phyloP scores from a whole-genome alignment of 202 grass and related monocot species.

The Tripidium arundinaceum region DNA sequence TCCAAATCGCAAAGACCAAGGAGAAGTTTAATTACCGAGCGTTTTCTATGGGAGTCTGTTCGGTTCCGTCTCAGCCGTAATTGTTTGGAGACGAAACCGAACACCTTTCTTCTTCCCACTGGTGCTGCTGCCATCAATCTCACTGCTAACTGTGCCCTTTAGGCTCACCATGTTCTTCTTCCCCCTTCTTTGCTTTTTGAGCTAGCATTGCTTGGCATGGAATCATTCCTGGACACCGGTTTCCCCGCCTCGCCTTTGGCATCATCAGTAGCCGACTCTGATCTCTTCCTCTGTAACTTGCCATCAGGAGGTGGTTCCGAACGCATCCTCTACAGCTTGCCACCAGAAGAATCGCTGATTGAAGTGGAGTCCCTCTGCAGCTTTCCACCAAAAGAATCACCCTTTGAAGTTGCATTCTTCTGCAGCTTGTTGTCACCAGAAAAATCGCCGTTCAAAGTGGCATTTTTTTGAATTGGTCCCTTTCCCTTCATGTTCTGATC shows the following conservation, averaged over 20 bases:
- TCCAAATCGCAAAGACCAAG: no score
- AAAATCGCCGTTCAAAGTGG: background rate
- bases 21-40: no score
- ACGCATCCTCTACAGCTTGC: constrained; percentile 17
- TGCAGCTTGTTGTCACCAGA: constrained; percentile 13
- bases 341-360: background rate
- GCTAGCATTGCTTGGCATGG: constrained; percentile 8
- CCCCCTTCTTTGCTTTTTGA: constrained; percentile 19
- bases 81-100: no score
- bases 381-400: background rate
- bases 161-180: constrained; percentile 24
- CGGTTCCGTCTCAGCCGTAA: no score
- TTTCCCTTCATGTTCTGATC: constrained; percentile 35
- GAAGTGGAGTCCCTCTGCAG: constrained; percentile 3
- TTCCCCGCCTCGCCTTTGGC: background rate
- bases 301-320: background rate
- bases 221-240: constrained; percentile 1
- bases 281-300: constrained; percentile 15
- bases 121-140: constrained; percentile 34
- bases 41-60: no score
- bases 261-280: background rate
- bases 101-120: constrained; percentile 59
- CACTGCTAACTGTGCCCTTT: constrained; percentile 9
- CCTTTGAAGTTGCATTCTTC: background rate
- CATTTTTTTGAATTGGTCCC: constrained; percentile 9